These are phyloP conservation scores for Apodospora peruviana DNA, from an alignment of 495 filamentous ascomycete genomes.

Conservation along the genomic window DNA sequence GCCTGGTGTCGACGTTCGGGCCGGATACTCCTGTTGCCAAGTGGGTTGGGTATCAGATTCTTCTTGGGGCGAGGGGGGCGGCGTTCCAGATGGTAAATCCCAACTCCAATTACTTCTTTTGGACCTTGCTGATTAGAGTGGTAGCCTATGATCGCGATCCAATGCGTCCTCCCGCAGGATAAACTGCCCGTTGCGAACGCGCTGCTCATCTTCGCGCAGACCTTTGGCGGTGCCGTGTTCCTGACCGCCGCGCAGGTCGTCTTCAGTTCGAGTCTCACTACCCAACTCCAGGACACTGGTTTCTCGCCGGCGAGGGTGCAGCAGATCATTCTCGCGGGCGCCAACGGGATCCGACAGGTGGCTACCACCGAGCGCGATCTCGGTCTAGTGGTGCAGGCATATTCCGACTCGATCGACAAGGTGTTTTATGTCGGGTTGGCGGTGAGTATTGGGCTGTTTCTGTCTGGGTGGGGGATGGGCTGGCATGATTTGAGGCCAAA, in stretches of 20 bases:
- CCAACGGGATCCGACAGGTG: conserved; percentile 27
- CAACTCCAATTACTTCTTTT: too few species aligned
- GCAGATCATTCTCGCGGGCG: conserved; percentile 26
- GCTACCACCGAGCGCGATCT: conserved; percentile 16
- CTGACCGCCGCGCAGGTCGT: conserved; percentile 35
- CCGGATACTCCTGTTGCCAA: conserved; percentile 28
- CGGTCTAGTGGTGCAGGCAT: conserved; percentile 33
- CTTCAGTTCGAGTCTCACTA: conserved; percentile 36
- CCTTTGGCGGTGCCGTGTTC: conserved; percentile 39
- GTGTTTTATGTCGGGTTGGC: conserved; percentile 37
- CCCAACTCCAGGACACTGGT: conserved; percentile 12
- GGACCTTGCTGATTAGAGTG: not conserved
- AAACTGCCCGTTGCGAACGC: conserved; percentile 48
- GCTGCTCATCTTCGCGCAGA: conserved; percentile 44
- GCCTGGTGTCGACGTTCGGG: conserved; percentile 39
- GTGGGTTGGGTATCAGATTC: conserved; percentile 53
- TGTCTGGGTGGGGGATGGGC: conserved; percentile 42
- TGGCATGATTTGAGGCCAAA: conserved; percentile 48
- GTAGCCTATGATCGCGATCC: conserved; percentile 44
- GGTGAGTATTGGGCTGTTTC: conserved; percentile 18
- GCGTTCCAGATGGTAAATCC: conserved; percentile 41
- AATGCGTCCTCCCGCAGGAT: conserved; percentile 38
- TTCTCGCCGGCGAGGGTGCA: conserved; percentile 32
- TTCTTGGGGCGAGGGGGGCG: conserved; percentile 44
- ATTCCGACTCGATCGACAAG: conserved; percentile 31